These are phyloP conservation scores for Cordyceps militaris DNA, from an alignment of 2,329 filamentous ascomycete genomes.

Conservation along the genomic window DNA sequence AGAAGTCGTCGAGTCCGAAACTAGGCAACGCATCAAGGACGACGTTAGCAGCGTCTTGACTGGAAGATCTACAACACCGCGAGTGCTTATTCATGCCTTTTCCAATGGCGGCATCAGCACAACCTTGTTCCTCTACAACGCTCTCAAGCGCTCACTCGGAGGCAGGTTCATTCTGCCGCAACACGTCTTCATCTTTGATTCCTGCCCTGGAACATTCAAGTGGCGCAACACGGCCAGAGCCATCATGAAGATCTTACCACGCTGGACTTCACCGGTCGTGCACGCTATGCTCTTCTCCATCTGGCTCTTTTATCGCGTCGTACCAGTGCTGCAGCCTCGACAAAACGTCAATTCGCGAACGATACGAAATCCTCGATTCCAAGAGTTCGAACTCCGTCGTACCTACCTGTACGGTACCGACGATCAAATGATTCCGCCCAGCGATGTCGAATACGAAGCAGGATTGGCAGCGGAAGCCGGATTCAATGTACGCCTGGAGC, in stretches of 20 bases:
- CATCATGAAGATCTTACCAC: constrained; percentile 29
- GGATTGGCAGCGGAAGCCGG: constrained; percentile 32
- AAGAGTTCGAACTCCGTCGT: constrained; percentile 34
- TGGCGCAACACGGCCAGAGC: constrained; percentile 34
- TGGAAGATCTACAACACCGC: not conserved
- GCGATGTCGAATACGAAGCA: constrained; percentile 43
- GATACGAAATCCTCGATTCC: constrained; percentile 28
- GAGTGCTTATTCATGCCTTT: constrained; percentile 42
- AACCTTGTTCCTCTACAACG: constrained; percentile 31
- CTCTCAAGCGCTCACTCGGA: constrained; percentile 24
- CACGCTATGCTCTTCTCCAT: constrained; percentile 27
- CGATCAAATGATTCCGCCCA: constrained; percentile 40
- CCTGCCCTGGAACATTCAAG: constrained; percentile 35
- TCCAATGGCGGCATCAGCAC: constrained; percentile 45
- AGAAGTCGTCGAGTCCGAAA: constrained; percentile 21
- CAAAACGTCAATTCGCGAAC: constrained; percentile 29
- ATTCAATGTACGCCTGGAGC: constrained; percentile 36
- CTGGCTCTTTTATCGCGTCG: constrained; percentile 25
- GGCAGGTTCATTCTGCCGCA: constrained; percentile 26
- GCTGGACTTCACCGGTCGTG: constrained; percentile 28
- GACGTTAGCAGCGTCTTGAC: constrained; percentile 4
- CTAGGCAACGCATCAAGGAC: constrained; percentile 9
- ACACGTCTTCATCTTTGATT: constrained; percentile 8
- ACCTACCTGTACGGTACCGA: constrained; percentile 46
- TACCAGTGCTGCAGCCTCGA: constrained; percentile 22